Evolutionary conservation across 2,329 filamentous ascomycete genomes (phyloP).

Genomic region (Ceratocystis eucalypticola): DNA sequence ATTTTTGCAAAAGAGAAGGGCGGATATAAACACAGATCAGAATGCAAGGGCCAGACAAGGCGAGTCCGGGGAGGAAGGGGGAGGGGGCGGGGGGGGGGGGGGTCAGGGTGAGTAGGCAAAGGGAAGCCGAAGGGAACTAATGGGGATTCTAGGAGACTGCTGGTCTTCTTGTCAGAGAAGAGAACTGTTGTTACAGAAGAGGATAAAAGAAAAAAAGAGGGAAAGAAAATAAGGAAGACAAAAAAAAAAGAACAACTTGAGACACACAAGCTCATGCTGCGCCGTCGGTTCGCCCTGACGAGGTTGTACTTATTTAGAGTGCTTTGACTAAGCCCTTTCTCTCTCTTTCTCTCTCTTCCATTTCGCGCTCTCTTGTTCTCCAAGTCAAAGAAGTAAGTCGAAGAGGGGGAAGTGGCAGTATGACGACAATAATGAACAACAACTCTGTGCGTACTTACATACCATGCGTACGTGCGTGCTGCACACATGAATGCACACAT

Average conservation of each 20-base stretch:
- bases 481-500: too few species aligned
- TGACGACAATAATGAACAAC: not conserved
- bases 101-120: too few species aligned
- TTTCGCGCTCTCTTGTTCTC: not conserved
- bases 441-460: too few species aligned
- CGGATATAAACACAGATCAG: slow-evolving; percentile 1
- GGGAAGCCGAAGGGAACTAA: too few species aligned
- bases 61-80: not conserved
- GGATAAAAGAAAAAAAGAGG: not conserved
- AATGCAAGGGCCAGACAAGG: slow-evolving; percentile 6
- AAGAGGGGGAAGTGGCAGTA: not conserved
- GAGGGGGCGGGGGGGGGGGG: not conserved
- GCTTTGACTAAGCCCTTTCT: not conserved
- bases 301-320: not conserved
- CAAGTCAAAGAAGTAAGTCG: not conserved
- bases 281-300: slow-evolving; percentile 3
- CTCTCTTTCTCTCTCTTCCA: not conserved
- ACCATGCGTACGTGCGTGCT: too few species aligned
- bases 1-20: not conserved
- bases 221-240: not conserved
- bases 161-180: not conserved
- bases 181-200: not conserved
- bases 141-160: not conserved
- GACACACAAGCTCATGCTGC: slow-evolving; percentile 5
- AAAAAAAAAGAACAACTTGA: not conserved